Evolutionary conservation across 768 basidiomycete species (phyloP).

Genomic region (Galerina marginata): DNA sequence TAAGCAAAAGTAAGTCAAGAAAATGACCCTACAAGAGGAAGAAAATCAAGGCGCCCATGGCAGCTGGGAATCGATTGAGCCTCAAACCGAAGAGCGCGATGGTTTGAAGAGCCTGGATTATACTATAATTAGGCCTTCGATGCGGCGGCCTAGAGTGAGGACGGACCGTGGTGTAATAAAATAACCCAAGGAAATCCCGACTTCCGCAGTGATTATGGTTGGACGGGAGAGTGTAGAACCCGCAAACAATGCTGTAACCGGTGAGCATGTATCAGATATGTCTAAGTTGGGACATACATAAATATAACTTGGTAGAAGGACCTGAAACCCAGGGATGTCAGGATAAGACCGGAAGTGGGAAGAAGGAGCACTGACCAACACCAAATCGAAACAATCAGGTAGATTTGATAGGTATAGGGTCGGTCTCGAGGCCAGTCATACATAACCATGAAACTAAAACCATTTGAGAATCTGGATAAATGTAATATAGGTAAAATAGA

Average conservation of each 20-base stretch:
- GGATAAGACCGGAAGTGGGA: conserved; percentile 15
- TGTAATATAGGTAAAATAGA: not conserved
- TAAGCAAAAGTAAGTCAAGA: not conserved
- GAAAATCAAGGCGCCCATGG: conserved; percentile 59
- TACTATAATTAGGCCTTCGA: conserved; percentile 1
- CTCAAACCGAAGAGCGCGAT: conserved; percentile 76
- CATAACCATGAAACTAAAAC: conserved; percentile 57
- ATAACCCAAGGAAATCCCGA: conserved; percentile 52
- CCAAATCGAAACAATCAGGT: conserved; percentile 65
- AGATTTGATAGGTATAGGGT: conserved; percentile 62
- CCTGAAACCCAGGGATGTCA: conserved; percentile 37
- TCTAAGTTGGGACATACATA: conserved; percentile 45
- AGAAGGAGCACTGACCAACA: conserved; percentile 50
- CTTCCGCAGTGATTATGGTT: conserved; percentile 34
- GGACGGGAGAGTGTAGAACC: conserved; percentile 36
- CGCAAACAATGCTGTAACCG: conserved; percentile 42
- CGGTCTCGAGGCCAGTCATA: conserved; percentile 76
- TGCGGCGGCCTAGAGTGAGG: not conserved
- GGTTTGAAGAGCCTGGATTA: conserved; percentile 55
- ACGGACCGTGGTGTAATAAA: conserved; percentile 54
- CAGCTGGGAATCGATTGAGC: conserved; percentile 68
- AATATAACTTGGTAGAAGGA: conserved; percentile 64
- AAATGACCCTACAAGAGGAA: conserved; percentile 49
- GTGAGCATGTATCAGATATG: not conserved
- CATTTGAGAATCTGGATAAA: not conserved